Conservation (phyloP, 768 basidiomycete genomes). For the Artomyces pyxidatus region DNA sequence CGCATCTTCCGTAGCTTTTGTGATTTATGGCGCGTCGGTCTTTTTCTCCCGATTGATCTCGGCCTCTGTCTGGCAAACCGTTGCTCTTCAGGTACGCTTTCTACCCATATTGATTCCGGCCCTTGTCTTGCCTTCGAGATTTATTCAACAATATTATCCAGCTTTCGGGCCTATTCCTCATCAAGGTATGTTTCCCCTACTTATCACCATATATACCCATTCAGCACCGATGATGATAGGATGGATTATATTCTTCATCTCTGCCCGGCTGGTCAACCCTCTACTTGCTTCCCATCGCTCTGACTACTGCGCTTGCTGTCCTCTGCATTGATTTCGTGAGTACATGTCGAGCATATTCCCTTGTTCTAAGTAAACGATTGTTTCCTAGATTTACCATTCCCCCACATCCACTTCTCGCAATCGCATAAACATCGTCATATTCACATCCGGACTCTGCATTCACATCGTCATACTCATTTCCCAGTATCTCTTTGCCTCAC, state of each 20-base stretch:
- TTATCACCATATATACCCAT: not conserved
- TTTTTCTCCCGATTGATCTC: constrained; percentile 17
- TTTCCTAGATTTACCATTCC: constrained; percentile 14
- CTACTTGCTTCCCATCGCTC: not conserved
- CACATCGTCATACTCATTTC: constrained; percentile 13
- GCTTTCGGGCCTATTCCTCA: constrained; percentile 27
- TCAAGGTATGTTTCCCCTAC: constrained; percentile 17
- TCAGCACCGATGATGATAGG: not conserved
- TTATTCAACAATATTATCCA: constrained; percentile 9
- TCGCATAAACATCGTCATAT: constrained; percentile 13
- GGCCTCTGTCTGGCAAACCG: constrained; percentile 23
- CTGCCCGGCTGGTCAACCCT: not conserved
- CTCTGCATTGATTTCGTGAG: constrained; percentile 13
- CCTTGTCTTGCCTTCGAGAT: not conserved
- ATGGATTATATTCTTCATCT: not conserved
- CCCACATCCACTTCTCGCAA: constrained; percentile 5
- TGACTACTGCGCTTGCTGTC: not conserved
- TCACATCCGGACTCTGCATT: constrained; percentile 17
- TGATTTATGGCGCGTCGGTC: constrained; percentile 4
- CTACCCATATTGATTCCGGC: no score
- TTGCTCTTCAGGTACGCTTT: constrained; percentile 28
- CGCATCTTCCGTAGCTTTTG: constrained; percentile 4
- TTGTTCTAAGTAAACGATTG: not conserved
- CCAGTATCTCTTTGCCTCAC: constrained; percentile 4
- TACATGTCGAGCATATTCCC: not conserved